Base-by-base conservation (phyloP, 257 asterid species). In the Cordia subcordata region DNA sequence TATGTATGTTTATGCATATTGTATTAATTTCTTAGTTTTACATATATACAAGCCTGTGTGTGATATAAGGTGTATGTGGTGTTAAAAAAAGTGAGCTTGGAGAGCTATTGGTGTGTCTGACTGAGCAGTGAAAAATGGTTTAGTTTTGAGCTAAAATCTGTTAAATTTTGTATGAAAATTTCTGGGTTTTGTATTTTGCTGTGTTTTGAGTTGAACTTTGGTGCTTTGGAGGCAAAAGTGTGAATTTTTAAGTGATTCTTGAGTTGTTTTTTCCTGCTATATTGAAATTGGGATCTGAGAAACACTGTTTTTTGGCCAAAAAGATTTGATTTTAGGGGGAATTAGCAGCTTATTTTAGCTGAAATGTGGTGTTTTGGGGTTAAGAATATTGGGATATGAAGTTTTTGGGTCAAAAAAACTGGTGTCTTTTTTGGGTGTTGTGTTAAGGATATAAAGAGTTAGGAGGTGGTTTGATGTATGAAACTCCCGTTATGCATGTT, bases 241-340 rank as follows among this genome's bases (percentile, higher is more conserved):
- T 42, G 61, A 40, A n/a, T 23, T 58, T 23, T 67, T 44, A 57
- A 62, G 60, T 14, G 44, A 39, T 53, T 64, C 60, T 46, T 54
- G 17, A 55, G 64, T 12, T 33, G 27, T 16, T 32, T 54, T n/a
- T 55, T 23, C 50, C 22, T 33, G 16, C 49, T 75, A 49, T 23
- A 32, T 67, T 57, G 68, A 20, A 68, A 47, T 63, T 57, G 76
- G 69, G 90, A 83, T 78, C 85, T 75, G 78, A 54, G 39, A 69
- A 54, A 22, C 57, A 39, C n/a, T n/a, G n/a, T 39, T 8, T 39
- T 39, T 12, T 39, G 12, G 44, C 44, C 8, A 39, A 39, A 39
- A 39, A 39, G 8, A 39, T 5, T 39, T 8, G 12, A 12, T n/a
- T n/a, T n/a, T n/a, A n/a, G n/a, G n/a, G n/a, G n/a, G n/a, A n/a